A percentile compares a stretch with the other conserved stretches of the same genome.
Conservation (phyloP, 2,329 filamentous ascomycete genomes). For the Acephala macrosclerotiorum region DNA sequence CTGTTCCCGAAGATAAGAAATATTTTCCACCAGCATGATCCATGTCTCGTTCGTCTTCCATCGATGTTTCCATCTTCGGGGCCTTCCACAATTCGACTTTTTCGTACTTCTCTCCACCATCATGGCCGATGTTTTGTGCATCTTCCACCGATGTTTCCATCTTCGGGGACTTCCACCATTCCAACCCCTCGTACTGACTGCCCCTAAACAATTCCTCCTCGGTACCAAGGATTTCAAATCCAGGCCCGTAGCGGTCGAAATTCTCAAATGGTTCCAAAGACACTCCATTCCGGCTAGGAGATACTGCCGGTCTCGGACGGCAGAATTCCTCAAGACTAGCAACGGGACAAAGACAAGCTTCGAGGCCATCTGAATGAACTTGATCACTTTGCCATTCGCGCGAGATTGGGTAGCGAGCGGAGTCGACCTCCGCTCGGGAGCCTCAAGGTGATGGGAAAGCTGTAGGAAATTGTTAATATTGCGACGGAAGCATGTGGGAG, state of each 20-base stretch:
- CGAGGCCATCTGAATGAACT: slow-evolving; percentile 25
- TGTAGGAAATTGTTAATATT: background rate
- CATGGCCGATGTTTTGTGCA: background rate
- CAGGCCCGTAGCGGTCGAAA: slow-evolving; percentile 8
- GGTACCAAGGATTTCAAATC: slow-evolving; percentile 11
- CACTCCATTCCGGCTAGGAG: slow-evolving; percentile 21
- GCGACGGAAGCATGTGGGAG: too few relatives aligned
- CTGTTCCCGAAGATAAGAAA: background rate
- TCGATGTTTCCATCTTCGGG: background rate
- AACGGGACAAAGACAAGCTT: slow-evolving; percentile 11
- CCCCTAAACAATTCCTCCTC: slow-evolving; percentile 9
- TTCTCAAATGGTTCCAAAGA: slow-evolving; percentile 17
- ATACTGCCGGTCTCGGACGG: slow-evolving; percentile 21
- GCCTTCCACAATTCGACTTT: background rate
- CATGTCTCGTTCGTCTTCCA: background rate
- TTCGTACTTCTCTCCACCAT: background rate
- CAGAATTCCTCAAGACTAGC: slow-evolving; percentile 17
- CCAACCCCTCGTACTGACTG: background rate
- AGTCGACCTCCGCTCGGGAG: slow-evolving; percentile 20
- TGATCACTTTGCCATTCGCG: slow-evolving; percentile 26
- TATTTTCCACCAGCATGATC: background rate
- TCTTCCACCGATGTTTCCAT: background rate
- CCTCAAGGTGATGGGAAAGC: background rate
- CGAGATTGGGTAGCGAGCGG: slow-evolving; percentile 21
- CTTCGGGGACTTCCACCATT: slow-evolving; percentile 4